Evolutionary conservation across 805 yeast genomes (phyloP).

Genomic region (Ogataea sp.): DNA sequence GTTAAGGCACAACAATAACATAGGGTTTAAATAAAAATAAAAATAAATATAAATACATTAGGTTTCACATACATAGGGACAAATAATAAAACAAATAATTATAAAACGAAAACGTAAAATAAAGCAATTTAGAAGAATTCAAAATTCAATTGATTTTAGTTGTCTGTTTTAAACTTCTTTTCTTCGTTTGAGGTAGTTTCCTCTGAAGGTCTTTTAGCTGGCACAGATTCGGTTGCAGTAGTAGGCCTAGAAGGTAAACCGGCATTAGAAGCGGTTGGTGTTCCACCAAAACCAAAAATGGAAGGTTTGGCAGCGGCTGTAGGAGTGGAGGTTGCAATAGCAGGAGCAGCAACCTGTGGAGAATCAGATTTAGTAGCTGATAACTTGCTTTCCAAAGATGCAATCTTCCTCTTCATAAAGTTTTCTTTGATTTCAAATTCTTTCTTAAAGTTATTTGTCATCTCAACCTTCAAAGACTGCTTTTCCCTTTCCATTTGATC

Average conservation of each 20-base stretch:
- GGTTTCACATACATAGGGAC: background rate
- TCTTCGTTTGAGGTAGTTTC: constrained; percentile 6
- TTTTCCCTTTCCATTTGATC: constrained; percentile 17
- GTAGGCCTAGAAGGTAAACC: background rate
- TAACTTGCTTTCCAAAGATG: too few relatives aligned
- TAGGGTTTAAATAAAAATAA: background rate
- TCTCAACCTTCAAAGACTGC: constrained; percentile 34
- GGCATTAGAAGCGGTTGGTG: too few relatives aligned
- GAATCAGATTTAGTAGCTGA: background rate
- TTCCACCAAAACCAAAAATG: background rate
- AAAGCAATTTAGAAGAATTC: background rate
- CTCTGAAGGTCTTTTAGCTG: constrained; percentile 15
- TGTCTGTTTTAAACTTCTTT: constrained; percentile 15
- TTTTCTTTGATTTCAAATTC: constrained; percentile 52
- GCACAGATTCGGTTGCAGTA: background rate
- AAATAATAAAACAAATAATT: background rate
- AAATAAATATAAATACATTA: background rate
- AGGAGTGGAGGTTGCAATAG: background rate
- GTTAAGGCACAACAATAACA: background rate
- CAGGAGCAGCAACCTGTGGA: background rate
- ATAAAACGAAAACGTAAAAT: background rate
- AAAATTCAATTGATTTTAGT: too few relatives aligned
- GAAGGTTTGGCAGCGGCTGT: too few relatives aligned
- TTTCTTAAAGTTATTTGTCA: constrained; percentile 43
- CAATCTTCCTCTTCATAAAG: constrained; percentile 45